Base-by-base conservation (phyloP, 1,284 basidiomycete genomes). In the Earliella scabrosa region DNA sequence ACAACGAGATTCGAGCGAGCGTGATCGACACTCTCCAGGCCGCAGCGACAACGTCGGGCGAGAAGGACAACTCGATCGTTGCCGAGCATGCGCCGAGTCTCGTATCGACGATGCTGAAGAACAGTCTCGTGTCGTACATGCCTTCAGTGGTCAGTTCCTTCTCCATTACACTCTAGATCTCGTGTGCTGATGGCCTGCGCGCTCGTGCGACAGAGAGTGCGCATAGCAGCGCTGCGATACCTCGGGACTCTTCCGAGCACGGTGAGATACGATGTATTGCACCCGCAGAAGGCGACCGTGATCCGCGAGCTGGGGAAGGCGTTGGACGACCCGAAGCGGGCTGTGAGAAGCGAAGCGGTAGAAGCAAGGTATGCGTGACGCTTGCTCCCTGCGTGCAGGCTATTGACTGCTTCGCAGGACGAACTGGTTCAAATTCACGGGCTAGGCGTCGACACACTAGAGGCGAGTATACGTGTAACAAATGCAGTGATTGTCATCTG, bases 331-430 rank as follows among this genome's bases (percentile, higher is more conserved):
- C 90, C 90, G 2, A 90, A 89, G 67, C 79, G 90, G 57, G 74
- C 75, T 1, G 94, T 98, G 8, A 78, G 95, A 40, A 87, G 85
- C 65, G 91, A 92, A 66, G 95, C 95, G 0, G 96, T 98, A 6
- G 86, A 93, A 67, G 88, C 93, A 50, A 77, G 95, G 81, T 81
- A 63, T 26, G 77, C 62, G 20, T 14, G 34, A 56, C 21, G n/a
- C n/a, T n/a, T n/a, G n/a, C n/a, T n/a, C n/a, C n/a, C n/a, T n/a
- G n/a, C n/a, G n/a, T n/a, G n/a, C n/a, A n/a, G n/a, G n/a, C n/a
- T n/a, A n/a, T n/a, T n/a, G n/a, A n/a, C n/a, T n/a, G 47, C 14
- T 3, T 24, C 20, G 24, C 23, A 86, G 83, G 63, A 83, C 82
- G 43, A 83, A 75, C 54, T 86, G 85, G 84, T 84, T 81, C 72